phyloP scores from a whole-genome alignment of 768 basidiomycete species.

The Suillus clintonianus region DNA sequence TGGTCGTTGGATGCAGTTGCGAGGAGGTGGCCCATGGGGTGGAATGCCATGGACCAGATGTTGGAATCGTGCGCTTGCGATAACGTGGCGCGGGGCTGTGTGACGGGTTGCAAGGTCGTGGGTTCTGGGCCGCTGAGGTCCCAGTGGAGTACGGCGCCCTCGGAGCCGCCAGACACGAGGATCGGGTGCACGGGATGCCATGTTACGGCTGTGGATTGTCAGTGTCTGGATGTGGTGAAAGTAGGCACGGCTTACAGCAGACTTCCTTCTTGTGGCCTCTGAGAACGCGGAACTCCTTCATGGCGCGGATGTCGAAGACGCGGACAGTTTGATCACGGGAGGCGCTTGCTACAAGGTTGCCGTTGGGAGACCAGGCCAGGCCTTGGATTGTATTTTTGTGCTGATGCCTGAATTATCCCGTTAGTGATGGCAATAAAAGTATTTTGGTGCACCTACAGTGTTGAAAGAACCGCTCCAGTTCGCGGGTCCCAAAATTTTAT shows the following conservation, averaged over 20 bases:
- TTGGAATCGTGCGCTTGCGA: constrained; percentile 98
- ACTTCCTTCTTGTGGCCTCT: constrained; percentile 99
- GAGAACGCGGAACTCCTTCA: constrained; percentile 91
- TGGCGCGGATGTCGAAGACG: constrained; percentile 96
- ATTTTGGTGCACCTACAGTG: constrained; percentile 60
- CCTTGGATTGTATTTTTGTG: constrained; percentile 98
- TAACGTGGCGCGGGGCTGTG: constrained; percentile 76
- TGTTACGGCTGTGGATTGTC: constrained; percentile 62
- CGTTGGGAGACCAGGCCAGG: constrained; percentile 90
- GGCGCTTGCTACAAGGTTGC: constrained; percentile 91
- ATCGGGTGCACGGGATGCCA: constrained; percentile 97
- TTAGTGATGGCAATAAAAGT: neutral
- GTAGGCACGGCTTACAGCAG: constrained; percentile 65
- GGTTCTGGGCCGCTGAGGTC: constrained; percentile 71
- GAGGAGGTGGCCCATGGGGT: constrained; percentile 94
- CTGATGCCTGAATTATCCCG: constrained; percentile 64
- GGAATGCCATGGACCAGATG: constrained; percentile 94
- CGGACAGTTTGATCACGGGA: constrained; percentile 94
- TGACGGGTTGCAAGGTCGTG: constrained; percentile 36
- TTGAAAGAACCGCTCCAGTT: constrained; percentile 86
- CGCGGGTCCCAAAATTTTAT: constrained; percentile 99
- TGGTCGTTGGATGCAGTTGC: constrained; percentile 96
- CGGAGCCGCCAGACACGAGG: constrained; percentile 91
- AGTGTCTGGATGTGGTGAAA: too few species aligned
- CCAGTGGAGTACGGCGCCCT: constrained; percentile 95